Base-by-base conservation (phyloP, 2,329 filamentous ascomycete species). In the Ophiostoma pallidulum region DNA sequence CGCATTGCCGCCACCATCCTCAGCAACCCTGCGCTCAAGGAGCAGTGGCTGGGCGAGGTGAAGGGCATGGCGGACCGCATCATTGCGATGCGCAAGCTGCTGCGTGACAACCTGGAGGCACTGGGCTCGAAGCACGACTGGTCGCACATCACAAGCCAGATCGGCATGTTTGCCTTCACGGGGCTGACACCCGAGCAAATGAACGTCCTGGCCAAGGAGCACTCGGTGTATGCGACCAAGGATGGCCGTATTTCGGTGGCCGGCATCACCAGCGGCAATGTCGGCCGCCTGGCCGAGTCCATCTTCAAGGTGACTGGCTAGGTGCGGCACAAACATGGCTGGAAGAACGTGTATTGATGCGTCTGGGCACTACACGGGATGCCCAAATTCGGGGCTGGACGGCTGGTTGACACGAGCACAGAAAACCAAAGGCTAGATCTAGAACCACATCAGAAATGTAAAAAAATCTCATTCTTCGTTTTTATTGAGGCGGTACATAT, bases 161-260 rank as follows among this genome's bases (percentile, higher is more conserved):
- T 98, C 62, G 92, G 92, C 72, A 98, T 98, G 92, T 98, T 98
- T 64, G 91, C 92, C 59, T 98, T 94, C 78, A 98, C 92, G 45
- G 92, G 92, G 53, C 74, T 98, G 61, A 91, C 76, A 59, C 73
- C 90, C 47, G 83, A 91, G 70, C 86, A 96, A 73, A 96, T 97
- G 87, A 85, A 91, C 48, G 73, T 73, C 61, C 76, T 98, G 53
- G 87, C 90, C 57, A 89, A 94, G 75, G 87, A 97, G 74, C 87
- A 92, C 77, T 95, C 88, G 52, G 91, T 98, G 60, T 98, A 98
- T 66, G 91, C 90, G 56, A 97, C 92, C 69, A 92, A 88, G 75
- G 85, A 92, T 63, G 86, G 86, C 59, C 79, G 86, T 62, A 92
- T 92, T 65, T 89, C 84, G 40, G 85, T 92, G 47, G 86, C 86